phyloP scores from a whole-genome alignment of 352 stramenopile genomes.

The Phytophthora pistaciae region DNA sequence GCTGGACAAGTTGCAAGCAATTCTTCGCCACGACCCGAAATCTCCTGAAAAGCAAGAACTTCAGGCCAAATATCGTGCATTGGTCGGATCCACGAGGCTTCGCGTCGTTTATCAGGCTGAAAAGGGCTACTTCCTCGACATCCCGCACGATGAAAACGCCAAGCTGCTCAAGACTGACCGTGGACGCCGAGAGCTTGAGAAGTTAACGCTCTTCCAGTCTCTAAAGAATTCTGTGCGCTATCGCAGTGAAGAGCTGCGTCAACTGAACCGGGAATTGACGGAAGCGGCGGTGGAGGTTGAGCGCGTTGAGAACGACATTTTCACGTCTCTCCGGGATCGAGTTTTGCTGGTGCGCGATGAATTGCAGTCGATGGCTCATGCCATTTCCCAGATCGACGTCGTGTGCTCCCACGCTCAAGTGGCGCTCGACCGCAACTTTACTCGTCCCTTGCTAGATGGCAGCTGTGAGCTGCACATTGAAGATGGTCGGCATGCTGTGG shows the following conservation, averaged over 20 bases:
- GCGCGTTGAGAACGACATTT: constrained; percentile 67
- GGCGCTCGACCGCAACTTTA: constrained; percentile 71
- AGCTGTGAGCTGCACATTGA: constrained; percentile 73
- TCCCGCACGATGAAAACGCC: constrained; percentile 67
- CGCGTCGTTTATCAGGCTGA: constrained; percentile 69
- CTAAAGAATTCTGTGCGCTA: constrained; percentile 77
- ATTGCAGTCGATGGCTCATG: constrained; percentile 60
- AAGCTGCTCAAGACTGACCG: constrained; percentile 45
- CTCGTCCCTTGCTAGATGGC: constrained; percentile 60
- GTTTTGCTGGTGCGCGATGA: constrained; percentile 41
- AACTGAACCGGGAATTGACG: constrained; percentile 66
- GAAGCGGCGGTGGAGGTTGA: constrained; percentile 67
- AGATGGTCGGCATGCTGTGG: constrained; percentile 71
- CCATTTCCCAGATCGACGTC: constrained; percentile 70
- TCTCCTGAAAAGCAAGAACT: constrained; percentile 50
- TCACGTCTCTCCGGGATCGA: constrained; percentile 43
- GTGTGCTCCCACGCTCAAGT: constrained; percentile 73
- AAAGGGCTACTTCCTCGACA: constrained; percentile 75
- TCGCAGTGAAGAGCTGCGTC: constrained; percentile 67
- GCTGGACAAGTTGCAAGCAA: constrained; percentile 67
- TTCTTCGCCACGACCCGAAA: constrained; percentile 56
- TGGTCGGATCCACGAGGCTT: constrained; percentile 63
- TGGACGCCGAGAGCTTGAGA: constrained; percentile 35
- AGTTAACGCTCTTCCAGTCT: constrained; percentile 67
- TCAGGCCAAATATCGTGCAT: constrained; percentile 66